These are phyloP conservation scores for Fusarium piperis DNA, from an alignment of 2,329 filamentous ascomycete genomes.

Conservation along the genomic window DNA sequence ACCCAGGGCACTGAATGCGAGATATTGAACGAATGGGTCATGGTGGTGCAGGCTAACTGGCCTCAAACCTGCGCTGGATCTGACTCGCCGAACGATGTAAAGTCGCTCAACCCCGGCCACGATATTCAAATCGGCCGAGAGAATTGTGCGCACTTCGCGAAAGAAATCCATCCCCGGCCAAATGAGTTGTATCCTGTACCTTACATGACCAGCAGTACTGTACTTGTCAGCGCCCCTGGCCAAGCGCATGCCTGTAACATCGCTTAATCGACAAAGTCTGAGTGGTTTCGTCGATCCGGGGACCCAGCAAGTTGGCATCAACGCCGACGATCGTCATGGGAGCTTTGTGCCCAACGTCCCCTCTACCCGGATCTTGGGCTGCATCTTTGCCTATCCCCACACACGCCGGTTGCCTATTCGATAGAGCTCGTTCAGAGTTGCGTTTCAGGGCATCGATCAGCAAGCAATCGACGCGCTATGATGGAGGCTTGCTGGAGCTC, in stretches of 20 bases:
- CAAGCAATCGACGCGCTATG: background rate
- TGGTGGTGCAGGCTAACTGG: conserved; percentile 19
- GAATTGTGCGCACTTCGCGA: conserved; percentile 24
- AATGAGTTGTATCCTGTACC: conserved; percentile 9
- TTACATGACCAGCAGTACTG: conserved; percentile 14
- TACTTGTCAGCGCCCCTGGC: conserved; percentile 8
- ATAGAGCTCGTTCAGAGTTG: background rate
- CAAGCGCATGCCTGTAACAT: conserved; percentile 22
- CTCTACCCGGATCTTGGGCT: conserved; percentile 16
- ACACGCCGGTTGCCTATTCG: background rate
- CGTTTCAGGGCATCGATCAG: conserved; percentile 18
- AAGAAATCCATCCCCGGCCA: conserved; percentile 3
- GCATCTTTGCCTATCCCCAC: conserved; percentile 20
- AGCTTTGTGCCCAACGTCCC: conserved; percentile 38
- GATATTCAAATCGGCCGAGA: conserved; percentile 36
- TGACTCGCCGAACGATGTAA: conserved; percentile 36
- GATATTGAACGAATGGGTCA: conserved; percentile 6
- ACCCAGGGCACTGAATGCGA: background rate
- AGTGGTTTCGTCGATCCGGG: conserved; percentile 26
- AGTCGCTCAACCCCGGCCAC: conserved; percentile 23
- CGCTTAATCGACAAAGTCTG: conserved; percentile 20
- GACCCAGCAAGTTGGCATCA: conserved; percentile 16
- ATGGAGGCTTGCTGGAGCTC: background rate
- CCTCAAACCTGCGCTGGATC: conserved; percentile 42
- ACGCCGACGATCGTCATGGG: conserved; percentile 10